phyloP scores from a whole-genome alignment of 2,329 filamentous ascomycete species.

The Aspergillus neotritici region DNA sequence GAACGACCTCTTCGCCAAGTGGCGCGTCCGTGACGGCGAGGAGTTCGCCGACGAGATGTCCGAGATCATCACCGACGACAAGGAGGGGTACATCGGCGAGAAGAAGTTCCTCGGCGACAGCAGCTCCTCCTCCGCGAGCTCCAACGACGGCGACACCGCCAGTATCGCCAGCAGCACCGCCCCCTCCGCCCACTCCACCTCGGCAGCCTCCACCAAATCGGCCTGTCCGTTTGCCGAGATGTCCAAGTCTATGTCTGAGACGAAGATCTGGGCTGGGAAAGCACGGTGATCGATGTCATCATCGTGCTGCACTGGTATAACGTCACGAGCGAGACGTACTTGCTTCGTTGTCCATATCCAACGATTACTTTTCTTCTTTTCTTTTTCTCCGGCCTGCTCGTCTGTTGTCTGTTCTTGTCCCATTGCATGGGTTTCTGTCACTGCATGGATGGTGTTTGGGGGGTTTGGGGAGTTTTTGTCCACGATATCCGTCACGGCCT shows the following conservation, averaged over 20 bases:
- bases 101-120: conserved; percentile 48
- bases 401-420: background rate
- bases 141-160: conserved; percentile 26
- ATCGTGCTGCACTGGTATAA: too few species aligned
- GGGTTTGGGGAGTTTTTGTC: too few species aligned
- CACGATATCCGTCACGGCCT: too few species aligned
- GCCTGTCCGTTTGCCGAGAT: conserved; percentile 30
- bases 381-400: background rate
- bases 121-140: conserved; percentile 21
- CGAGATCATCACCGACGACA: conserved; percentile 45
- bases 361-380: background rate
- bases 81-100: conserved; percentile 60
- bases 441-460: conserved; percentile 12
- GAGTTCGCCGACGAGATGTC: conserved; percentile 49
- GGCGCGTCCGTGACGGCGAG: conserved; percentile 66
- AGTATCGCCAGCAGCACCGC: conserved; percentile 21
- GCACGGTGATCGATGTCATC: background rate
- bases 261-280: conserved; percentile 26
- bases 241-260: conserved; percentile 19
- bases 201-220: conserved; percentile 14
- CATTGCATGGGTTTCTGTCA: background rate
- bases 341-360: too few species aligned
- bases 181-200: conserved; percentile 10
- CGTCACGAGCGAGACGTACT: too few species aligned
- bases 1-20: conserved; percentile 80